Conservation (phyloP, 2,329 filamentous ascomycete genomes). For the Colletotrichum musicola region DNA sequence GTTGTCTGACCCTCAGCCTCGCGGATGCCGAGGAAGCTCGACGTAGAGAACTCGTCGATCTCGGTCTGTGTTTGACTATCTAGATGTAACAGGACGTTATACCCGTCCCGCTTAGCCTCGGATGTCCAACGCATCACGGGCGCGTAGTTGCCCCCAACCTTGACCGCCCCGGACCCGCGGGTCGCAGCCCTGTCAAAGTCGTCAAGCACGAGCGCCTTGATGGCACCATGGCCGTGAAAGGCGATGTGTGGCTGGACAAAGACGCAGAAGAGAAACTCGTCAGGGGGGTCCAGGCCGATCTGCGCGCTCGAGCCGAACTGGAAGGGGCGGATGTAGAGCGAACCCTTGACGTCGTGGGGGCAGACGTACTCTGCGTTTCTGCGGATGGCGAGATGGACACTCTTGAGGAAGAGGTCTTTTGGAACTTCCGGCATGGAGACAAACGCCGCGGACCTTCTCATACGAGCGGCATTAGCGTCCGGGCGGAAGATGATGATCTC, state of each 20-base stretch:
- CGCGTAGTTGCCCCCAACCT: constrained; percentile 79
- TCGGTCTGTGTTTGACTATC: constrained; percentile 73
- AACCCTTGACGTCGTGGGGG: constrained; percentile 70
- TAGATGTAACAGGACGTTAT: constrained; percentile 75
- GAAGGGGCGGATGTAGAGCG: constrained; percentile 77
- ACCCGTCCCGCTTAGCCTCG: constrained; percentile 71
- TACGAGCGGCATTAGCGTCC: not conserved
- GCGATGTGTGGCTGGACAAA: constrained; percentile 76
- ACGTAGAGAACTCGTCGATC: constrained; percentile 78
- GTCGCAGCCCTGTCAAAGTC: constrained; percentile 78
- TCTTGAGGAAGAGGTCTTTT: constrained; percentile 67
- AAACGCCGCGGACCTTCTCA: constrained; percentile 12
- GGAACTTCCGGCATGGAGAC: constrained; percentile 74
- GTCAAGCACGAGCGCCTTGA: constrained; percentile 75
- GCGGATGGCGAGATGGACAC: constrained; percentile 71
- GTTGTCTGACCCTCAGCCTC: not conserved
- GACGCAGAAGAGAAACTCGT: constrained; percentile 73
- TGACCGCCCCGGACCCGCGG: constrained; percentile 73
- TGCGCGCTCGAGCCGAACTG: constrained; percentile 63
- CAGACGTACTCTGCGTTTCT: constrained; percentile 77
- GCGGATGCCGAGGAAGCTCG: constrained; percentile 72
- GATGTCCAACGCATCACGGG: constrained; percentile 79
- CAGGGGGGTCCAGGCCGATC: constrained; percentile 47
- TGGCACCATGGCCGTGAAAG: constrained; percentile 50
- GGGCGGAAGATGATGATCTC: constrained; percentile 14